Evolutionary conservation across 257 asterid genomes (phyloP), one percentile per base, ranked within the genome.

Genomic region (Ehretia macrophylla): DNA sequence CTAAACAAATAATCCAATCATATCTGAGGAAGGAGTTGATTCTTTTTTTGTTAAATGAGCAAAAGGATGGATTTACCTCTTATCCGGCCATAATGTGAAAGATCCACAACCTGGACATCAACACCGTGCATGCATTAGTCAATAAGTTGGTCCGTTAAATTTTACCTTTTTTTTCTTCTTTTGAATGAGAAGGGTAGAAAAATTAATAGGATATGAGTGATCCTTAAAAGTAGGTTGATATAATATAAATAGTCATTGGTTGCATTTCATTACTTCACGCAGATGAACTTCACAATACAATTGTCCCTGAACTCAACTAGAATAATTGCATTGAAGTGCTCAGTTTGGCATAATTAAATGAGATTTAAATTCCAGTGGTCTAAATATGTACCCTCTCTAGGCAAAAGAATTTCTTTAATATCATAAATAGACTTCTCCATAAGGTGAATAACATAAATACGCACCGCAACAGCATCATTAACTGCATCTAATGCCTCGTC

Each of bases 51-150:
- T 48, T 16, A 47, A 42, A 55, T 63, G 55, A 60, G 55, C 45
- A 63, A 54, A 63, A n/a, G n/a, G n/a, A n/a, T 58, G 32, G 20
- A 32, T 18, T 65, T 79, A 91, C 98, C 98, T 87, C 98, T 84
- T 66, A 91, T 85, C 72, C 98, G 85, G 59, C 96, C 94, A 79
- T 77, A 77, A 65, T 82, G 78, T 38, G 98, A 88, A 71, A 91
- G 90, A 79, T 91, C 95, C 70, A 81, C 91, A 64, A 85, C 96
- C 98, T 91, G 72, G 51, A 56, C 58, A 64, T 45, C 39, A 40
- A 53, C 20, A 20, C 32, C 38, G 9, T 11, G 57, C 11, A 52
- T 11, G 57, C 17, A 22, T 52, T 27, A 32, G 14, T 11, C 17
- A 51, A 21, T 22, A 51, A 42, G 47, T 10, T 20, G 32, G 57